Evolutionary conservation across 2,329 filamentous ascomycete genomes (phyloP), one percentile per base, ranked within the genome.

Genomic region (Paecilomyces dactylethromorphus): DNA sequence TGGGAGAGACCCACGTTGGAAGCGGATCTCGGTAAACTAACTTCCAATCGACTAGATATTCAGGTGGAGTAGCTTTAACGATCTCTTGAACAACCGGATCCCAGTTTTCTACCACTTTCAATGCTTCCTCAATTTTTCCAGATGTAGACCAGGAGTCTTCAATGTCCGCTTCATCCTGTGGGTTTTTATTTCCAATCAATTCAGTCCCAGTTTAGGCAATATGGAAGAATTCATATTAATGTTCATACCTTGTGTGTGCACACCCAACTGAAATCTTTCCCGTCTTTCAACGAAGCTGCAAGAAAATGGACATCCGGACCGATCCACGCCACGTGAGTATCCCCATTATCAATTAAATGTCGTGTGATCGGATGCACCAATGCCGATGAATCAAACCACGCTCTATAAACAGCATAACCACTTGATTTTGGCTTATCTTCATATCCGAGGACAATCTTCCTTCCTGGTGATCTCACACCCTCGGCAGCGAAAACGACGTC

Each of bases 81-180:
- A 74, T 57, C n/a, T 60, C 60, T 54, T 59, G 35, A 39, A 56
- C 50, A 21, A 53, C 24, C 7, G 58, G 51, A 56, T 84, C 76
- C 81, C 81, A 83, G 33, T 75, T 78, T 54, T 81, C 74, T 8
- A 83, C 66, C 1, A 81, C 74, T 55, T 78, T 72, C 60, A 76
- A 73, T 0, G 82, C 81, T 53, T 83, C 81, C 39, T 78, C 75
- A 1, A 82, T 70, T 53, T 79, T 78, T 2, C 79, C 79, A 0
- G 80, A 79, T 59, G 82, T 81, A 3, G 76, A 80, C 79, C 79
- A 83, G 1, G 79, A 80, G 67, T 84, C 79, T 59, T 81, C 76
- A 57, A 83, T 82, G 63, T 84, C 78, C 61, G 78, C 76, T 58
- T 78, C 75, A 62, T 84, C 82, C 57, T 77, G 54, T 10, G 31